Evolutionary conservation across 2,329 filamentous ascomycete genomes (phyloP).

Genomic region (Aaosphaeria arxii): DNA sequence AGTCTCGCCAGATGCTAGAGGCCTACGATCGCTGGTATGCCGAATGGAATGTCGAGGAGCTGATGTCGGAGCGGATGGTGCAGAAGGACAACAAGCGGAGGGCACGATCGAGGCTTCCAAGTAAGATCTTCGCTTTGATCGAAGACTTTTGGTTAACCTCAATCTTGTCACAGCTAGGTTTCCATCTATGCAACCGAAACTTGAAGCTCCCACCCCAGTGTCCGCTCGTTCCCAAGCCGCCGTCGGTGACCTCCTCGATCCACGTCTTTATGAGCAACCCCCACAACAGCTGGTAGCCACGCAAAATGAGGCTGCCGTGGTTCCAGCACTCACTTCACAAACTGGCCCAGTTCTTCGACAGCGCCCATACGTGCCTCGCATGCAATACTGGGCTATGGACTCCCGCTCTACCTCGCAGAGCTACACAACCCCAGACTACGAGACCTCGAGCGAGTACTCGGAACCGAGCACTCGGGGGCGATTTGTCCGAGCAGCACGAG

Average conservation of each 20-base stretch:
- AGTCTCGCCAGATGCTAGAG: conserved; percentile 61
- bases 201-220: conserved; percentile 24
- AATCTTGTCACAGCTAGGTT: conserved; percentile 18
- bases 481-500: conserved; percentile 20
- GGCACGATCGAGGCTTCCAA: conserved; percentile 33
- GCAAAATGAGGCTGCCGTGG: conserved; percentile 29
- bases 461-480: conserved; percentile 26
- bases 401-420: conserved; percentile 35
- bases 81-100: conserved; percentile 68
- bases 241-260: conserved; percentile 29
- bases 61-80: conserved; percentile 75
- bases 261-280: conserved; percentile 33
- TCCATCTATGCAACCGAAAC: conserved; percentile 5
- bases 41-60: conserved; percentile 64
- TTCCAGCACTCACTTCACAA: conserved; percentile 25
- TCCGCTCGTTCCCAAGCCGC: conserved; percentile 19
- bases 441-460: conserved; percentile 37
- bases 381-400: conserved; percentile 37
- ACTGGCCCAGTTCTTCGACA: conserved; percentile 28
- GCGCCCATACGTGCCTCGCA: conserved; percentile 31
- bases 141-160: conserved; percentile 15
- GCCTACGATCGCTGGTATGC: conserved; percentile 78
- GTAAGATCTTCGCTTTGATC: conserved; percentile 17
- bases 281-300: conserved; percentile 14
- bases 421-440: conserved; percentile 36